Evolutionary conservation across 208 protist species (phyloP).

Genomic region (Herpetomonas tarakana): DNA sequence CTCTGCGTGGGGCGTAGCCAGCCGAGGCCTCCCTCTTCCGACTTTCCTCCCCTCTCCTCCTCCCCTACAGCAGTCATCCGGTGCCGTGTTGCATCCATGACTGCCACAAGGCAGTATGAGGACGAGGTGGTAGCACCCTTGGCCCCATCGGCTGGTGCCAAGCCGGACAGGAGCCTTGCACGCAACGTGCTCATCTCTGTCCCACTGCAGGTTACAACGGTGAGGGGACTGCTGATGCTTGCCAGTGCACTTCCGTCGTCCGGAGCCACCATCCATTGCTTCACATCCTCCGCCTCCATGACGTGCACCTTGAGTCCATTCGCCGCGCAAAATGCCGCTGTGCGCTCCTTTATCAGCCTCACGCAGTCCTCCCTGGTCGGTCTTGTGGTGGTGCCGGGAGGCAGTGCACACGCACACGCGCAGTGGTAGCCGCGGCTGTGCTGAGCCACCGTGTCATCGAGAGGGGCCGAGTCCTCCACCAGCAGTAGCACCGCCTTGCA

Average conservation of each 20-base stretch:
- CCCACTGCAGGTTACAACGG: not conserved
- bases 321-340: not conserved
- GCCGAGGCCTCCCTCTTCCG: slow-evolving; percentile 1
- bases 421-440: slow-evolving; percentile 11
- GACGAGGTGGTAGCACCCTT: not conserved
- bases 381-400: not conserved
- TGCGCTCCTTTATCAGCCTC: not conserved
- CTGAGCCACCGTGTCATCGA: not conserved
- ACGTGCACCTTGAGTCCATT: not conserved
- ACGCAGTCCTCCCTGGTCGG: not conserved
- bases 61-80: not conserved
- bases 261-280: too few species aligned
- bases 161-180: not conserved
- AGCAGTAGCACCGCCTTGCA: slow-evolving; percentile 36
- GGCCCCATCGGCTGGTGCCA: too few species aligned
- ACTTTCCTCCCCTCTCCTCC: not conserved
- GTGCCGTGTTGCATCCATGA: slow-evolving; percentile 12
- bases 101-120: slow-evolving; percentile 11
- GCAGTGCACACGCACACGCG: slow-evolving; percentile 1
- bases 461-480: not conserved
- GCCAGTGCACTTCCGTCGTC: too few species aligned
- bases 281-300: not conserved
- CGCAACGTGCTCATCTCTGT: not conserved
- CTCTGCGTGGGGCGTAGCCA: slow-evolving; percentile 45
- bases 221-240: not conserved